phyloP scores from a whole-genome alignment of 768 basidiomycete species.

The Serendipita sp. region DNA sequence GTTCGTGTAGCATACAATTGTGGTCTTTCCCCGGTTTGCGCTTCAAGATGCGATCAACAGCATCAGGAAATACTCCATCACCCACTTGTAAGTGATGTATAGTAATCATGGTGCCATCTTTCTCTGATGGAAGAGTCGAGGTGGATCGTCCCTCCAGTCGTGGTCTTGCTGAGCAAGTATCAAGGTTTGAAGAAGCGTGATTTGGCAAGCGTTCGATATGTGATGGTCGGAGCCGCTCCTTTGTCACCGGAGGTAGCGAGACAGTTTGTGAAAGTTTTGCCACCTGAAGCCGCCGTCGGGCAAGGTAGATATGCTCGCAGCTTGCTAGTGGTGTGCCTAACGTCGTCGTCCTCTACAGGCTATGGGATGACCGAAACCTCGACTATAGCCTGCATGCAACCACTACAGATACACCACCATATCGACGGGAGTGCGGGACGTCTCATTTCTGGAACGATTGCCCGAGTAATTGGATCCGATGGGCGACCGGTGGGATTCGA shows the following conservation, averaged over 20 bases:
- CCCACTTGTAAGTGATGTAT: constrained; percentile 35
- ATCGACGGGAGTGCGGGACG: constrained; percentile 41
- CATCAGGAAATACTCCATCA: constrained; percentile 41
- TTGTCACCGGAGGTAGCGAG: constrained; percentile 38
- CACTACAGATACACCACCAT: constrained; percentile 26
- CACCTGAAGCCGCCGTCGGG: constrained; percentile 36
- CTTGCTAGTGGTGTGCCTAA: neutral
- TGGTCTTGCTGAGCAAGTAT: constrained; percentile 48
- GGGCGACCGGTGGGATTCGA: constrained; percentile 38
- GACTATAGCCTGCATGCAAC: constrained; percentile 22
- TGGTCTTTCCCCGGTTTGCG: constrained; percentile 47
- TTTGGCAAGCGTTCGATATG: constrained; percentile 30
- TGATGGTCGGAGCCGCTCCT: constrained; percentile 45
- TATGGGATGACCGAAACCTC: constrained; percentile 49
- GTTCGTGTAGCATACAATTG: constrained; percentile 30
- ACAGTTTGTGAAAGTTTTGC: constrained; percentile 32
- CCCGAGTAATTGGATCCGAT: constrained; percentile 40
- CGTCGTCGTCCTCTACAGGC: neutral
- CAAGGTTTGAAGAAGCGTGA: constrained; percentile 36
- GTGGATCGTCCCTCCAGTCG: constrained; percentile 40
- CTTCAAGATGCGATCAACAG: constrained; percentile 46
- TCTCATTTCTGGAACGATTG: constrained; percentile 40
- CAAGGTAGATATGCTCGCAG: constrained; percentile 23
- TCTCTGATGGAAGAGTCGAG: neutral
- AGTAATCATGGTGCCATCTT: neutral